Evolutionary conservation across 2,329 filamentous ascomycete species (phyloP).

Genomic region (Sclerotinia minor): DNA sequence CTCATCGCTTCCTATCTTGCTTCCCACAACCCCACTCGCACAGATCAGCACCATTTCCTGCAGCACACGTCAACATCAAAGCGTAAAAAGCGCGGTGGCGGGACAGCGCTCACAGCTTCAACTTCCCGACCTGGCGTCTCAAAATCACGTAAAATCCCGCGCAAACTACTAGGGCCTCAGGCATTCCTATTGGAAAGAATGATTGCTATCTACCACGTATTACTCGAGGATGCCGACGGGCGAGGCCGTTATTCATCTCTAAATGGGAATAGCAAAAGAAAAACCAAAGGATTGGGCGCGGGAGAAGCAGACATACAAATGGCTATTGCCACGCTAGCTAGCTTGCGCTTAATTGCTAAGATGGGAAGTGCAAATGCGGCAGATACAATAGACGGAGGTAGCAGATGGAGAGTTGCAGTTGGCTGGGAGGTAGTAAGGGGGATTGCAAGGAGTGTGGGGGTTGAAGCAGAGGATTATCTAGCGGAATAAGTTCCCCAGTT

Average conservation of each 20-base stretch:
- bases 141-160: constrained; percentile 70
- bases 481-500: constrained; percentile 52
- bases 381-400: constrained; percentile 68
- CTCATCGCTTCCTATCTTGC: constrained; percentile 78
- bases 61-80: constrained; percentile 42
- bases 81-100: constrained; percentile 46
- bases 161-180: constrained; percentile 74
- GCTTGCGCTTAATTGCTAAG: constrained; percentile 66
- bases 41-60: constrained; percentile 74
- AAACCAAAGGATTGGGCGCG: constrained; percentile 26
- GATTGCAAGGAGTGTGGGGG: constrained; percentile 69
- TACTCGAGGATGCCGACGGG: constrained; percentile 49
- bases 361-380: constrained; percentile 54
- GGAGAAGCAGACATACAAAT: constrained; percentile 57
- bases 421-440: constrained; percentile 74
- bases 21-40: constrained; percentile 74
- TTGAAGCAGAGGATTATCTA: constrained; percentile 79
- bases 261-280: constrained; percentile 20
- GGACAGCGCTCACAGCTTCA: constrained; percentile 44
- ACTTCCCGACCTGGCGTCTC: constrained; percentile 39
- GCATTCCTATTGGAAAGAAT: constrained; percentile 77
- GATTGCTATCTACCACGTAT: constrained; percentile 72
- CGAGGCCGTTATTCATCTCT: constrained; percentile 32
- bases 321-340: constrained; percentile 71
- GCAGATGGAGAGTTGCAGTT: constrained; percentile 76